Evolutionary conservation across 441 rosid genomes (phyloP), one percentile per base, ranked within the genome.

Genomic region (Pelargonium fulgidum): DNA sequence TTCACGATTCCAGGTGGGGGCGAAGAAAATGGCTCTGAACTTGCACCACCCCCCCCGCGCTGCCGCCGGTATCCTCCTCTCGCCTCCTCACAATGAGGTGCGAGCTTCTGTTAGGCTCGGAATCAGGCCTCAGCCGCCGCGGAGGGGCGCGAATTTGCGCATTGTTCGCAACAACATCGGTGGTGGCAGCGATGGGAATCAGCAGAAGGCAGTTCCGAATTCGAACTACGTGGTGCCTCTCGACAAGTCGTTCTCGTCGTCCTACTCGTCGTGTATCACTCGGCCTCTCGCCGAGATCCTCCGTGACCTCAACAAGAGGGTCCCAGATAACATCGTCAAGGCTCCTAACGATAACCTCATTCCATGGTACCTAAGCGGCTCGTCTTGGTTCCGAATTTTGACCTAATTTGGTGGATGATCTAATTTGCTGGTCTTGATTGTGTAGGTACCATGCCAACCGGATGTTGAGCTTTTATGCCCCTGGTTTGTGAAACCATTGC

Each of bases 381-480:
- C 1, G 52, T 63, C 4, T 42, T 63, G 42, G 11, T 58, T 0
- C 5, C 12, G 4, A 42, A 2, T 50, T 12, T 16, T 19, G 4
- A n/a, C n/a, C 0, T 22, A 22, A 22, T 22, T 22, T 62, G 7
- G 10, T 42, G 47, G 47, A 61, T 14, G 65, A 68, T 82, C 68
- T 69, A 42, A 52, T 81, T 45, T 62, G 13, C 12, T 70, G 3
- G 13, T 20, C 16, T 66, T 68, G 71, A 22, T 54, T 69, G 69
- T 72, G 0, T 73, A 93, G 98, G 98, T 89, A 76, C 81, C 97
- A 93, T 73, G 98, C 98, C 70, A 93, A 93, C 75, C 92, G 97
- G 70, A 93, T 93, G 97, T 71, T 93, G 72, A 93, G 97, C 87
- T 93, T 93, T 87, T 89, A 85, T 66, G 97, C 98, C 29, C 96